Evolutionary conservation across 1,284 basidiomycete species (phyloP), one percentile per base, ranked within the genome.

Genomic region (Mycena sp.): DNA sequence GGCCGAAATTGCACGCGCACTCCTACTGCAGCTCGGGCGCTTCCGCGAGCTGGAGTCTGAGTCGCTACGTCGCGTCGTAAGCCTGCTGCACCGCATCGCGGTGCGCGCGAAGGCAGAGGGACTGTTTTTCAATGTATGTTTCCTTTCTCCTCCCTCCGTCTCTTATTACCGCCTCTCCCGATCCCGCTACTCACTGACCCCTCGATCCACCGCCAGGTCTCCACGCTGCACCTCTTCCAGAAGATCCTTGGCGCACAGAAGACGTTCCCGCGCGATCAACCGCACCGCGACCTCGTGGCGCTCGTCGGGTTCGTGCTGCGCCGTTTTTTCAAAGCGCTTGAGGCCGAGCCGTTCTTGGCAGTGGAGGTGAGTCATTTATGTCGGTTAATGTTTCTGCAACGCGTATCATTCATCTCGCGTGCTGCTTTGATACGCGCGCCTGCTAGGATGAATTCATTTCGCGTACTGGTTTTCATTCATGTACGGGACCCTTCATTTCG

Each of bases 61-160:
- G 67, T 85, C 91, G 72, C 90, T 98, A 87, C 93, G 91, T 74
- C 86, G 95, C 37, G 89, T 94, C 32, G 94, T 97, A 21, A 87
- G 86, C 64, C 79, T 98, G 64, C 85, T 98, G 71, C 93, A 98
- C 76, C 86, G 96, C 17, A 94, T 96, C 71, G 95, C 90, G 32
- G 87, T 98, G 66, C 91, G 87, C 70, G 89, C 91, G 10, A 94
- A 96, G 73, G 94, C 94, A 0, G 95, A 98, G 74, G 94, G 91
- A 0, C 78, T 98, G 14, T 98, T 94, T 78, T 98, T 95, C 85
- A 94, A 95, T 76, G 95, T 94, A 61, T 64, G 85, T 74, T 51
- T 41, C 25, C 10, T 11, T 19, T 11, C 9, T n/a, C 21, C 35
- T 40, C 17, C 1, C 14, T 17, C 21, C 46, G 45, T 40, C 35